Percentiles rank a stretch among this genome's conserved stretches.
These are phyloP conservation scores for Digitaria exilis DNA, from an alignment of 202 grass and related monocot genomes.

Conservation along the genomic window DNA sequence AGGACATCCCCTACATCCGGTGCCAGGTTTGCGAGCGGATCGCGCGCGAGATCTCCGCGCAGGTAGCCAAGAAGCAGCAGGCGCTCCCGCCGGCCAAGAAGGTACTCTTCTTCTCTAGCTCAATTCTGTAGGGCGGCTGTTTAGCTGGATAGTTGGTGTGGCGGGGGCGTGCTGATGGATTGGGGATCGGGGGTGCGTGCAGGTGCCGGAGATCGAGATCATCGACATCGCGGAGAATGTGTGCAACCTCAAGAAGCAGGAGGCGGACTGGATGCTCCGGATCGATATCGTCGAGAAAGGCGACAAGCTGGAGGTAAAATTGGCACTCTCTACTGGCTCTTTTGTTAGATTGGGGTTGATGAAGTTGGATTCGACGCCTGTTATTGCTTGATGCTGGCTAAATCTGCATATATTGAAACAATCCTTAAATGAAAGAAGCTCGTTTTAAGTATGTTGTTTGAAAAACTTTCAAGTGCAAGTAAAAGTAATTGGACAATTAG, in stretches of 20 bases:
- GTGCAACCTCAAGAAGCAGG: slow-evolving; percentile 98
- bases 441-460: background rate
- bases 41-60: slow-evolving; percentile 81
- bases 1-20: slow-evolving; percentile 86
- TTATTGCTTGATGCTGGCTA: background rate
- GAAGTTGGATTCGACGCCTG: background rate
- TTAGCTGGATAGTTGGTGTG: background rate
- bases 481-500: slow-evolving; percentile 1
- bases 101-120: slow-evolving; percentile 20
- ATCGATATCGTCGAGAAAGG: slow-evolving; percentile 96
- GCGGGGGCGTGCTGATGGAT: slow-evolving; percentile 5
- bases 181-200: slow-evolving; percentile 6
- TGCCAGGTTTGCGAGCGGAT: slow-evolving; percentile 96
- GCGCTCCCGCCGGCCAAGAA: slow-evolving; percentile 64
- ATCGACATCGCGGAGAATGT: slow-evolving; percentile 98
- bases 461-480: background rate
- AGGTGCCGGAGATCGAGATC: slow-evolving; percentile 96
- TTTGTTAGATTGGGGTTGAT: background rate
- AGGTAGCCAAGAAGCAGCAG: slow-evolving; percentile 65
- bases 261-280: slow-evolving; percentile 93
- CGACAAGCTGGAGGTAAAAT: slow-evolving; percentile 78
- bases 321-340: background rate
- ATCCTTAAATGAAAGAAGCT: background rate
- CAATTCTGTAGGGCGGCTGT: background rate
- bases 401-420: background rate